A percentile compares a stretch with the other conserved stretches of the same genome.
Conservation (phyloP, 2,329 filamentous ascomycete species). For the Berkeleyomyces basicola region DNA sequence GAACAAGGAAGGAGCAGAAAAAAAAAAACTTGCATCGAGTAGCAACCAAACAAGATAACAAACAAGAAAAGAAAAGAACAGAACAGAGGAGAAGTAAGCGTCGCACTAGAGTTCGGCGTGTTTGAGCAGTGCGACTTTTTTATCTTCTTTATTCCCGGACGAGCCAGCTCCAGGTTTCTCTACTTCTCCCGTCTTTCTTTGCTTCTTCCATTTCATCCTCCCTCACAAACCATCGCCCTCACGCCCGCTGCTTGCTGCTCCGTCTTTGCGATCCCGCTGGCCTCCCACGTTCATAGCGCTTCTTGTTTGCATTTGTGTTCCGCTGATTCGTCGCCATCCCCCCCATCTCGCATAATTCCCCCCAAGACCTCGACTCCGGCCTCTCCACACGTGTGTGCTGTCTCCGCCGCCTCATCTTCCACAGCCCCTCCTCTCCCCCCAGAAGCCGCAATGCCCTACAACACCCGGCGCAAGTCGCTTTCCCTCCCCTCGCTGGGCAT, state of each 20-base stretch:
- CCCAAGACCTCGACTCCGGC: too few species aligned
- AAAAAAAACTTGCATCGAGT: not conserved
- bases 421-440: not conserved
- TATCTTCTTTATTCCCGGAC: not conserved
- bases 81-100: not conserved
- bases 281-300: not conserved
- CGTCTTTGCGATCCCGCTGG: not conserved
- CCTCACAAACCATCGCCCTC: too few species aligned
- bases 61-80: not conserved
- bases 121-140: not conserved
- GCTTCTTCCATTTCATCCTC: not conserved
- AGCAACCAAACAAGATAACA: not conserved
- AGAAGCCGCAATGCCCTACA: constrained; percentile 58
- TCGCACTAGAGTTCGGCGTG: not conserved
- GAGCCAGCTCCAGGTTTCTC: not conserved
- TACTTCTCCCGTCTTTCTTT: constrained; percentile 7
- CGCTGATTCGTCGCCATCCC: not conserved
- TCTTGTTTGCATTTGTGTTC: not conserved
- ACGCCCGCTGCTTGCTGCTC: not conserved
- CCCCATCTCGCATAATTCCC: too few species aligned
- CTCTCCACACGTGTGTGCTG: too few species aligned
- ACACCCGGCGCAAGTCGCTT: constrained; percentile 89
- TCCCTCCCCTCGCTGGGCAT: constrained; percentile 88
- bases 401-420: constrained; percentile 4
- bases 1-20: constrained; percentile 5